A percentile compares a stretch with the other conserved stretches of the same genome.
Conservation (phyloP, 345 rosid genomes). For the Eutrema japonicum region DNA sequence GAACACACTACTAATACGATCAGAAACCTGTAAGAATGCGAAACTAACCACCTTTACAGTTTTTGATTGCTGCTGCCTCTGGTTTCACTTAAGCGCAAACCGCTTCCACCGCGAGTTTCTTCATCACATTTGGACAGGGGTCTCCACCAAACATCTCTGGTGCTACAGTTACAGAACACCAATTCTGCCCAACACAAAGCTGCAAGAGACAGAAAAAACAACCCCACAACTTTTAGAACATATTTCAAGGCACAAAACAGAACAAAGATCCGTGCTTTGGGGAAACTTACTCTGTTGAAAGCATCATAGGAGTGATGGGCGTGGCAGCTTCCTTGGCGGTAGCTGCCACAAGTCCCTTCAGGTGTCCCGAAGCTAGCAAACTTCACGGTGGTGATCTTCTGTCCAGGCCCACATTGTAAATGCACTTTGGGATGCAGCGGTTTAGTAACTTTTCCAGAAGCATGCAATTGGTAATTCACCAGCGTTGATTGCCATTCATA, state of each 20-base stretch:
- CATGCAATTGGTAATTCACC: slow-evolving; percentile 77
- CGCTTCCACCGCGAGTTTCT: slow-evolving; percentile 91
- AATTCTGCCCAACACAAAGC: slow-evolving; percentile 91
- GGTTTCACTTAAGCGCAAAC: slow-evolving; percentile 63
- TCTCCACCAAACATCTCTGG: slow-evolving; percentile 97
- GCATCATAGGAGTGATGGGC: slow-evolving; percentile 95
- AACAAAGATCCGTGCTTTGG: slow-evolving; percentile 1
- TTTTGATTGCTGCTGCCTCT: slow-evolving; percentile 10
- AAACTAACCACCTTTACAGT: slow-evolving; percentile 32
- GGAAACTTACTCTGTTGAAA: slow-evolving; percentile 69
- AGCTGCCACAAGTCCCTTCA: slow-evolving; percentile 88
- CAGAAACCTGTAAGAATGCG: slow-evolving; percentile 37
- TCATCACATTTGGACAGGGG: slow-evolving; percentile 89
- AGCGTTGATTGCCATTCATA: slow-evolving; percentile 96
- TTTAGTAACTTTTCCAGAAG: slow-evolving; percentile 80
- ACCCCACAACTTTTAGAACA: slow-evolving; percentile 7
- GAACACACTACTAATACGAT: slow-evolving; percentile 38
- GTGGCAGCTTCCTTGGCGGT: slow-evolving; percentile 81
- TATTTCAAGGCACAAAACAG: slow-evolving; percentile 9
- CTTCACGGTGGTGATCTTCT: slow-evolving; percentile 76
- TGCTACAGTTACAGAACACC: slow-evolving; percentile 91
- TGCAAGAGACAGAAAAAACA: slow-evolving; percentile 44
- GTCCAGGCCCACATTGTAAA: slow-evolving; percentile 76
- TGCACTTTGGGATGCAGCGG: slow-evolving; percentile 92
- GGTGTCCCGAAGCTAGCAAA: slow-evolving; percentile 99